These are phyloP conservation scores for Jamesozyma gamospora DNA, from an alignment of 805 yeast genomes.

Conservation along the genomic window DNA sequence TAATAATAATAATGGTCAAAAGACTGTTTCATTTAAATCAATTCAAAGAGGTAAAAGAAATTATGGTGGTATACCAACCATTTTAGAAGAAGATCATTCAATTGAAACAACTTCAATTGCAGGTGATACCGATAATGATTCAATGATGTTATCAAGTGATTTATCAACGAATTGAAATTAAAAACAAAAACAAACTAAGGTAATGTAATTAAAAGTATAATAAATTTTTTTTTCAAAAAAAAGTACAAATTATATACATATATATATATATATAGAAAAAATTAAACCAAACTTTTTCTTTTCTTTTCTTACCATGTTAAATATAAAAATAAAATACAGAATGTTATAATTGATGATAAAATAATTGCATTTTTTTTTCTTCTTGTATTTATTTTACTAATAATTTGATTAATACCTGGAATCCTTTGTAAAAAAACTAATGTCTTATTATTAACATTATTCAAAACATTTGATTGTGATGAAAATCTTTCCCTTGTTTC, in stretches of 20 bases:
- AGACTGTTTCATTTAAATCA: constrained; percentile 26
- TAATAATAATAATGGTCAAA: constrained; percentile 14
- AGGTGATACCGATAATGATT: constrained; percentile 9
- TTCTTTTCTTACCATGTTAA: constrained; percentile 33
- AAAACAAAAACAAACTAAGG: neutral
- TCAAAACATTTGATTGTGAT: constrained; percentile 57
- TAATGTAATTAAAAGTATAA: neutral
- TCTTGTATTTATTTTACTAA: constrained; percentile 76
- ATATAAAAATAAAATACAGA: constrained; percentile 62
- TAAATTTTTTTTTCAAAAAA: neutral
- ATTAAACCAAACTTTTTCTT: no score
- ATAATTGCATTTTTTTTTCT: constrained; percentile 81
- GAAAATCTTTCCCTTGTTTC: constrained; percentile 79
- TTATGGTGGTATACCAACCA: constrained; percentile 26
- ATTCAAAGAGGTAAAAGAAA: constrained; percentile 17
- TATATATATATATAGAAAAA: no score
- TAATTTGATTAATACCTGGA: constrained; percentile 74
- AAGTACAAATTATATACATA: no score
- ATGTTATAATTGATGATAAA: constrained; percentile 61
- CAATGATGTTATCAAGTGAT: constrained; percentile 7
- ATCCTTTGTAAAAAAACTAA: constrained; percentile 52
- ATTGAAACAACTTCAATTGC: constrained; percentile 19
- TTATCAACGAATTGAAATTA: constrained; percentile 5
- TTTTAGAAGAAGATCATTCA: constrained; percentile 22
- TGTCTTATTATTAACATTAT: constrained; percentile 54